Conservation (phyloP, 352 stramenopile genomes). For the Pythium myriotylum region DNA sequence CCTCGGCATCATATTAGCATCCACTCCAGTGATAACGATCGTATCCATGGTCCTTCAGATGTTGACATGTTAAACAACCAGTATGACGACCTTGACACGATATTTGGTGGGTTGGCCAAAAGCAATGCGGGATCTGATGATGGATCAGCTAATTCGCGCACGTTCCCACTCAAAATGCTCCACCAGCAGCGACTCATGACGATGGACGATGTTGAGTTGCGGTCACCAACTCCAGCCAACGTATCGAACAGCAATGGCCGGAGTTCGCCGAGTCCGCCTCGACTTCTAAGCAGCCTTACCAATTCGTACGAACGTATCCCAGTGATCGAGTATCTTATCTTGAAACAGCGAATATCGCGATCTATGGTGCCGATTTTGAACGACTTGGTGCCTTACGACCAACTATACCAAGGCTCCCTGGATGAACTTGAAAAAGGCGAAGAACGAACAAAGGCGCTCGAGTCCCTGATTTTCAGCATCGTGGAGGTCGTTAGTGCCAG, state of each 20-base stretch:
- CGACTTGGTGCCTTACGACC: conserved; percentile 53
- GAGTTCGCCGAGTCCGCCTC: neutral
- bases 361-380: conserved; percentile 50
- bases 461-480: conserved; percentile 59
- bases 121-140: neutral
- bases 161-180: conserved; percentile 12
- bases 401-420: conserved; percentile 26
- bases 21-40: neutral
- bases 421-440: conserved; percentile 40
- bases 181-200: conserved; percentile 8
- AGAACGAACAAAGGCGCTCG: conserved; percentile 47
- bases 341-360: conserved; percentile 44
- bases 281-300: conserved; percentile 17
- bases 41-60: neutral
- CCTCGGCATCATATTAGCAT: conserved; percentile 7
- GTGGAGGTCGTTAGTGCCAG: conserved; percentile 48
- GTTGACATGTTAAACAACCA: neutral
- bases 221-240: conserved; percentile 1
- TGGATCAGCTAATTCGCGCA: conserved; percentile 6
- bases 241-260: conserved; percentile 11
- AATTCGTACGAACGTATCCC: conserved; percentile 41
- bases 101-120: neutral
- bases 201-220: conserved; percentile 4
- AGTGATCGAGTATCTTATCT: conserved; percentile 60
- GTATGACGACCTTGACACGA: conserved; percentile 9